A percentile compares a stretch with the other conserved stretches of the same genome.
Conservation (phyloP, 2,329 filamentous ascomycete genomes). For the Ascochyta clinopodiicola region DNA sequence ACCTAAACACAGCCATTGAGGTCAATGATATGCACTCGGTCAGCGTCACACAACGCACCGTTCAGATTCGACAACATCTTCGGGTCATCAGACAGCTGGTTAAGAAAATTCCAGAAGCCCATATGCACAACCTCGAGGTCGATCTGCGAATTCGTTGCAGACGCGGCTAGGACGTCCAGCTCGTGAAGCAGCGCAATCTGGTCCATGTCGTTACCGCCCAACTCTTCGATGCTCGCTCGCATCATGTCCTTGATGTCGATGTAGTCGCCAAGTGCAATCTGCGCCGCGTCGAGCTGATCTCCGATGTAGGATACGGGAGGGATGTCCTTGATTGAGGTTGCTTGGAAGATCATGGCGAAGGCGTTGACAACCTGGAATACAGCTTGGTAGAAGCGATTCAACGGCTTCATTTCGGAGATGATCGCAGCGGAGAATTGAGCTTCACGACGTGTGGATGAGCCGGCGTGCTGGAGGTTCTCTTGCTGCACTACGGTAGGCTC, state of each 20-base stretch:
- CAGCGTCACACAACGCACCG: conserved; percentile 1
- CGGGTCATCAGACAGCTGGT: conserved; percentile 6
- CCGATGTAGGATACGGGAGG: not conserved
- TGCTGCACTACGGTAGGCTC: not conserved
- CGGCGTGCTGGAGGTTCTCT: not conserved
- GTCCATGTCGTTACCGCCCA: not conserved
- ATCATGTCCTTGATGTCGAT: not conserved
- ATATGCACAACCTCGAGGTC: not conserved
- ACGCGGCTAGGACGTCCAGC: not conserved
- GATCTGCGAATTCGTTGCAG: not conserved
- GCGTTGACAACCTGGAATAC: not conserved
- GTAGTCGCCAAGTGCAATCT: conserved; percentile 6
- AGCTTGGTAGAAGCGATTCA: conserved; percentile 6
- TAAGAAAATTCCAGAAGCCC: conserved; percentile 4
- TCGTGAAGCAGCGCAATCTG: not conserved
- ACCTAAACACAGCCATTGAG: not conserved
- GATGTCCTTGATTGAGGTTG: not conserved
- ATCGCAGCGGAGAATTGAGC: not conserved
- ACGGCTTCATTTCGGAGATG: conserved; percentile 4
- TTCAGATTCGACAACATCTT: conserved; percentile 11
- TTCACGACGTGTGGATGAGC: not conserved
- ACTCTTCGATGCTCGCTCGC: not conserved
- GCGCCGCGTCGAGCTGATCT: not conserved
- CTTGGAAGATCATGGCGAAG: not conserved
- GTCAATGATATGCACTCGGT: not conserved